Evolutionary conservation across 768 basidiomycete genomes (phyloP), one percentile per base, ranked within the genome.

Genomic region (Boletus vermiculosoides): DNA sequence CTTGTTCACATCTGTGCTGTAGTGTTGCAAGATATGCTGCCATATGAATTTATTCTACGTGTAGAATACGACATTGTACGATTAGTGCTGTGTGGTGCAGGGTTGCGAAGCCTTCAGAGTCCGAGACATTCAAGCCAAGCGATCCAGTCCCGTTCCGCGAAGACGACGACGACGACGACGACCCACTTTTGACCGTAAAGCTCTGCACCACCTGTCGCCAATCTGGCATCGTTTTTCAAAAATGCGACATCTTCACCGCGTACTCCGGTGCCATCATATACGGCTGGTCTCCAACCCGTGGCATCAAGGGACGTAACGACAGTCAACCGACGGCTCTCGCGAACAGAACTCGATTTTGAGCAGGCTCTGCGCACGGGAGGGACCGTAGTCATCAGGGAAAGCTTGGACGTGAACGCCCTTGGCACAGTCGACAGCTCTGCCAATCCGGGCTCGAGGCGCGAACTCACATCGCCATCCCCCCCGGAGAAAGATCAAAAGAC

Each of bases 281-380:
- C 81, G 5, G 56, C 73, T 39, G 76, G 79, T 37, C 78, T 88
- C 20, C 82, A 81, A 40, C 85, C 88, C 12, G 77, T 84, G 57
- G 81, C 78, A 2, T 79, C 83, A 12, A 76, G 76, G 50, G 83
- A 86, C 73, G 67, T 69, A 20, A 73, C 67, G 52, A 68, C 67
- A 49, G 64, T 66, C 33, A 76, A 75, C 52, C 81, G 84, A 54
- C 82, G 88, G 31, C 70, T 80, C 45, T 92, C 91, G 42, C 83
- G 89, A 40, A 83, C 85, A 33, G 89, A 91, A 74, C 77, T 87
- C 67, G 89, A 91, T 69, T 94, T 94, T 63, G 91, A 93, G 73
- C 83, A 85, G 65, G 90, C 86, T 13, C 71, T 94, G 62, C 79
- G 76, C 57, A 77, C 76, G 12, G 83, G 83, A 41, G 86, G 82